Evolutionary conservation across 768 basidiomycete genomes (phyloP), one percentile per base, ranked within the genome.

Genomic region (Pisolithus orientalis): DNA sequence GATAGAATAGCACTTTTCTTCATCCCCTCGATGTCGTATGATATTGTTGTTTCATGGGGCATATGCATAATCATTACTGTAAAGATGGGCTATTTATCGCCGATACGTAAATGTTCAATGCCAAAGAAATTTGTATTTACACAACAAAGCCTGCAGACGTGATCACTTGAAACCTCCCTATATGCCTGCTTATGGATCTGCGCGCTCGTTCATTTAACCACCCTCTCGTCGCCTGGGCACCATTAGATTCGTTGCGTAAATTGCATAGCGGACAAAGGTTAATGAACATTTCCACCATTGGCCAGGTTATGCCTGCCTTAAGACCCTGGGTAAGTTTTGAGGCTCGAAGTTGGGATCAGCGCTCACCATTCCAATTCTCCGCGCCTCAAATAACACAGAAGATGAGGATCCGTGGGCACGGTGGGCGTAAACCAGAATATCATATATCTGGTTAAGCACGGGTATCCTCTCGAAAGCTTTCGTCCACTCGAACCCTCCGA

Each of bases 281-380:
- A 39, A 75, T 70, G 65, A 86, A 87, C 37, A 80, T 75, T 62
- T 87, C 85, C 5, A 80, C 75, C 82, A 87, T 87, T 4, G 85
- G 82, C 84, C 83, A 87, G 7, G 84, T 85, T 50, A 87, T 77
- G 24, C 72, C 73, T 27, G 82, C 77, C 85, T 87, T 43, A n/a
- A n/a, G 39, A 47, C 53, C 21, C 53, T 29, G 32, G 53, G 42
- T 50, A 46, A 49, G 48, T 31, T n/a, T 9, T n/a, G 32, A 49
- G 47, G 46, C 24, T 13, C 5, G 10, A 5, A 47, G 40, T 54
- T 9, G 27, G 34, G 7, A 37, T 40, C 48, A 51, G 31, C 27
- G 71, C 83, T 68, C 60, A 86, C 85, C 54, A 85, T 79, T 56
- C 82, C 80, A 14, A 83, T 73, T 49, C 76, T 74, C 49, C 77